Percentiles rank a stretch among this genome's conserved stretches.
These are phyloP conservation scores for Aureobasidium sp. DNA, from an alignment of 2,329 filamentous ascomycete genomes.

Conservation along the genomic window DNA sequence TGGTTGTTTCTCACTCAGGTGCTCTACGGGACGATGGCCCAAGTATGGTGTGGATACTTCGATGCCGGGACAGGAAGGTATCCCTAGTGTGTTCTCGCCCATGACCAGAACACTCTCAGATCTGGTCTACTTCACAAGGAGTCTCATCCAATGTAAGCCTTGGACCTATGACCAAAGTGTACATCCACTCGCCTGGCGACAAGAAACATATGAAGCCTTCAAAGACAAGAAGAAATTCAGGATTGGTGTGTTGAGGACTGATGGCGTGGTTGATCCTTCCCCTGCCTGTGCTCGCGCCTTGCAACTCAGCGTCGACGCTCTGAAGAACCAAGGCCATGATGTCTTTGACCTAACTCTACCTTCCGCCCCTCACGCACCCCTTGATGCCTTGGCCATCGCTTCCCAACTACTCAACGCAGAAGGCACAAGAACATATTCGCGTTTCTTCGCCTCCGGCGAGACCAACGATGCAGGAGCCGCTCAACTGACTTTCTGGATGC, in stretches of 20 bases:
- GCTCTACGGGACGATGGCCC: conserved; percentile 84
- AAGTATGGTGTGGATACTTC: conserved; percentile 76
- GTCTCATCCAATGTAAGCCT: conserved; percentile 70
- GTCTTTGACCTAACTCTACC: conserved; percentile 60
- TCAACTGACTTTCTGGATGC: conserved; percentile 67
- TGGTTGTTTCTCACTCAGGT: conserved; percentile 78
- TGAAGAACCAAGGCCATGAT: conserved; percentile 66
- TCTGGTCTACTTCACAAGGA: conserved; percentile 72
- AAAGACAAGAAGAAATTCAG: conserved; percentile 55
- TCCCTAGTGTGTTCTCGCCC: conserved; percentile 81
- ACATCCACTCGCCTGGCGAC: conserved; percentile 74
- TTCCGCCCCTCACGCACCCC: conserved; percentile 50
- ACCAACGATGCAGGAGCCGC: conserved; percentile 69
- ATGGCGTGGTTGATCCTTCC: conserved; percentile 70
- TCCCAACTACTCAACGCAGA: conserved; percentile 78
- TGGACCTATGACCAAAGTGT: conserved; percentile 85
- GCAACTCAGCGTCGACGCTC: conserved; percentile 59
- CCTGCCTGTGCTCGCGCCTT: conserved; percentile 76
- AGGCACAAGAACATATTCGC: conserved; percentile 70
- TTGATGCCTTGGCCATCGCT: conserved; percentile 67
- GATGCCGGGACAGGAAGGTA: conserved; percentile 87
- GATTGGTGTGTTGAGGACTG: conserved; percentile 67
- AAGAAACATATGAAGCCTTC: conserved; percentile 54
- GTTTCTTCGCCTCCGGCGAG: conserved; percentile 68
- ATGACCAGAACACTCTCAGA: conserved; percentile 85